Evolutionary conservation across 2,329 filamentous ascomycete species (phyloP), one percentile per base, ranked within the genome.

Genomic region (Fusarium burgessii): DNA sequence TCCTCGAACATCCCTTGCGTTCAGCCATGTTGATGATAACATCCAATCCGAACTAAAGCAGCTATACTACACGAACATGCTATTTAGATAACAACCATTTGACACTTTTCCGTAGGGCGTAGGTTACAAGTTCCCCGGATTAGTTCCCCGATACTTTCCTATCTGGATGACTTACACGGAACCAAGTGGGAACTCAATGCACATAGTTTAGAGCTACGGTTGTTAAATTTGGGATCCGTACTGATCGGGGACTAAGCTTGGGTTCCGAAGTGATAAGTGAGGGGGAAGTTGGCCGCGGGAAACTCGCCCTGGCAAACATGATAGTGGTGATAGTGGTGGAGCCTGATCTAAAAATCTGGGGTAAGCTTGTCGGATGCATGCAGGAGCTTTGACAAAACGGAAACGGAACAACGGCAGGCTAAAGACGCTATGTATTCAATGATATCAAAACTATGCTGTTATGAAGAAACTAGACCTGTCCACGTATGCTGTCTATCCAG

Each of bases 151-250:
- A 73, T 70, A 60, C 58, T 49, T 41, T 59, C 62, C 72, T 36
- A 43, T 66, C 56, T 70, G 20, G 51, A 58, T 54, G 23, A 17
- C 27, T 42, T n/a, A 35, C 11, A 29, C 35, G 42, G 29, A 10
- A 25, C 33, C 25, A 40, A 46, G 52, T 62, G 73, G 61, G 47
- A 57, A 68, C 61, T 58, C 45, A 66, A 41, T 62, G 56, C 33
- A 41, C 17, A 40, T 15, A 23, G 43, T 56, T 49, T 32, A 40
- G 29, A 20, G 42, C 42, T 58, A 74, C 71, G 73, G 73, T 20
- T n/a, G 29, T 73, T 73, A 68, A 47, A 62, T 75, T 56, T 75
- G 50, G 52, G 58, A 41, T 60, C 73, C 64, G 66, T 17, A 46
- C 25, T 46, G 49, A 43, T 58, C 66, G 71, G 70, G 13, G 52